Evolutionary conservation across 2,329 filamentous ascomycete genomes (phyloP), one percentile per base, ranked within the genome.

Genomic region (Pezicula neosporulosa): DNA sequence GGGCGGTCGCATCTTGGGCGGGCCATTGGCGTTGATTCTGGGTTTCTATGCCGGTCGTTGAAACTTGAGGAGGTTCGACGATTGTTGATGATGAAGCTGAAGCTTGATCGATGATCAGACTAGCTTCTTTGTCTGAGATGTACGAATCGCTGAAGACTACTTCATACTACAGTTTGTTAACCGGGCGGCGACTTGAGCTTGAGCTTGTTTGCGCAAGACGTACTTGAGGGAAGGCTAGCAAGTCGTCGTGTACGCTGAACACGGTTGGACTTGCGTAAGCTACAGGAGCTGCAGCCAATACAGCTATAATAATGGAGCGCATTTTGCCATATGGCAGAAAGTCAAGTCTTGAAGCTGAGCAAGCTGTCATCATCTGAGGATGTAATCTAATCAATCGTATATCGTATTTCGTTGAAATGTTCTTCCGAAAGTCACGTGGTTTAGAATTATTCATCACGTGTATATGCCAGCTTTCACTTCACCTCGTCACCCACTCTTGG

Each of bases 171-270:
- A 37, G 35, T 30, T 47, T 55, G 51, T 65, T 56, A 62, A 59
- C 39, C 51, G 15, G 16, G 47, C 42, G 46, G n/a, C n/a, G n/a
- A n/a, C n/a, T n/a, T n/a, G 39, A 44, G 47, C 21, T 36, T 30
- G 13, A 37, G 30, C 15, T 24, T n/a, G 35, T 16, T 45, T 33
- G 36, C 47, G 45, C 6, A 18, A 30, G n/a, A 44, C 68, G 53
- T 74, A 87, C 84, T 72, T 87, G 84, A 16, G 86, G 86, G 67
- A 81, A 88, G 15, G 86, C 86, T 48, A 89, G 75, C 27, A 90
- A 66, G 64, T 90, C 86, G 68, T 89, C 86, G 59, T 87, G 78
- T 15, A 89, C 83, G 66, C 82, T 88, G 73, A 89, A 89, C 18
- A 77, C 71, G 59, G 78, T 77, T 61, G 80, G 77, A 61, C 70